Evolutionary conservation across 805 yeast species (phyloP).

Genomic region (Kazachstania psychrophila): DNA sequence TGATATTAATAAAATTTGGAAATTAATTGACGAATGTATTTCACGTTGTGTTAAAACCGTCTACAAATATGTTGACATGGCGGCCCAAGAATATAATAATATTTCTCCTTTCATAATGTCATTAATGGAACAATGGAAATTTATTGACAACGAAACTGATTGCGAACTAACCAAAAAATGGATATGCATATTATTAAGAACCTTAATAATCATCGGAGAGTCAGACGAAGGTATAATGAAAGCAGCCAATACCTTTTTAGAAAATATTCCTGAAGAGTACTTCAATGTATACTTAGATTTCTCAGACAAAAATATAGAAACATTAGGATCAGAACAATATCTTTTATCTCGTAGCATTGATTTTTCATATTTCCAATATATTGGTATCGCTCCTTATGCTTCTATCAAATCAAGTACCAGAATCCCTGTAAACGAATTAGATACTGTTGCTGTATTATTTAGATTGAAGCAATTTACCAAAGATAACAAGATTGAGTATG

Average conservation of each 20-base stretch:
- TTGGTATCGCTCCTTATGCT: slow-evolving; percentile 27
- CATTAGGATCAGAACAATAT: slow-evolving; percentile 11
- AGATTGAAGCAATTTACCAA: slow-evolving; percentile 31
- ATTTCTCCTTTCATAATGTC: slow-evolving; percentile 52
- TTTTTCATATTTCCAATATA: slow-evolving; percentile 30
- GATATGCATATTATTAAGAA: slow-evolving; percentile 42
- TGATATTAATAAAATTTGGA: slow-evolving; percentile 40
- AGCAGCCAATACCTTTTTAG: slow-evolving; percentile 5
- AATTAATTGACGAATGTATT: slow-evolving; percentile 64
- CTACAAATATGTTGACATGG: slow-evolving; percentile 69
- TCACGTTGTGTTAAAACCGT: slow-evolving; percentile 67
- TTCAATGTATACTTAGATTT: slow-evolving; percentile 15
- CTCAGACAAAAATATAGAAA: slow-evolving; percentile 11
- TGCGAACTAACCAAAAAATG: slow-evolving; percentile 34
- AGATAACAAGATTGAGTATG: slow-evolving; percentile 16
- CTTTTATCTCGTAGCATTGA: slow-evolving; percentile 13
- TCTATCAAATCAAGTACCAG: slow-evolving; percentile 26
- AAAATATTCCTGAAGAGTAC: slow-evolving; percentile 7
- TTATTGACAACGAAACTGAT: slow-evolving; percentile 27
- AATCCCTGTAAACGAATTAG: slow-evolving; percentile 39
- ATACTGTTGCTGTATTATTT: slow-evolving; percentile 37
- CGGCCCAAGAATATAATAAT: slow-evolving; percentile 25
- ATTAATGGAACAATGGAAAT: slow-evolving; percentile 61
- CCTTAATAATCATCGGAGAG: slow-evolving; percentile 52
- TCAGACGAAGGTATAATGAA: slow-evolving; percentile 24